Evolutionary conservation across 495 filamentous ascomycete species (phyloP).

Genomic region (Lasiosphaeria hispida): DNA sequence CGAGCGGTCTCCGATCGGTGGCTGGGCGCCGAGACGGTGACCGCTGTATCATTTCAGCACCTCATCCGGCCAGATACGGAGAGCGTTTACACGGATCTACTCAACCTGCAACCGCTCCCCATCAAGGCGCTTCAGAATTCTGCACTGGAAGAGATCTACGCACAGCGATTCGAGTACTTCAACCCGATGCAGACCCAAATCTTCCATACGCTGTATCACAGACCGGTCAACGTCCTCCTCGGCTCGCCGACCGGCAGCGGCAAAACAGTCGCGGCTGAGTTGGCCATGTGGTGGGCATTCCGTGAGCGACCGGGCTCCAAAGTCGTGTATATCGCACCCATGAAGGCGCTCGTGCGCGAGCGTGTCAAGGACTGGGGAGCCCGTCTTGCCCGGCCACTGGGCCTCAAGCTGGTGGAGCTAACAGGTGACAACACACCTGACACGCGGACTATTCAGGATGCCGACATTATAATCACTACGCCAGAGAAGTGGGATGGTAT

Average conservation of each 20-base stretch:
- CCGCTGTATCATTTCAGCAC: constrained; percentile 94
- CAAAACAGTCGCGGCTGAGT: constrained; percentile 91
- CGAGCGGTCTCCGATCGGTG: constrained; percentile 91
- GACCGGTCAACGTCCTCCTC: constrained; percentile 83
- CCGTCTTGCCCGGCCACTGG: constrained; percentile 79
- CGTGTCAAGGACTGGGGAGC: constrained; percentile 92
- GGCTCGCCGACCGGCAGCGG: constrained; percentile 97
- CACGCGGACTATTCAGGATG: constrained; percentile 87
- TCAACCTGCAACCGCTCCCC: constrained; percentile 88
- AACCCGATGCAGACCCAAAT: constrained; percentile 99
- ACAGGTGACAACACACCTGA: constrained; percentile 98
- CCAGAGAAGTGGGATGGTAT: constrained; percentile 99
- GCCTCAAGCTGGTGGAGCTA: constrained; percentile 88
- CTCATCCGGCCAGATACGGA: constrained; percentile 96
- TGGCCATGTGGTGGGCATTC: constrained; percentile 99
- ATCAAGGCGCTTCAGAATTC: constrained; percentile 86
- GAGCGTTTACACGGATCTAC: constrained; percentile 90
- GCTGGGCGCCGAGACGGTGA: constrained; percentile 96
- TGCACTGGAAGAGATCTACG: constrained; percentile 82
- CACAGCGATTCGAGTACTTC: constrained; percentile 86
- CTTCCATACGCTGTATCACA: constrained; percentile 94
- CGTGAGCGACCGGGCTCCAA: constrained; percentile 93
- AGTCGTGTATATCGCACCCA: constrained; percentile 97
- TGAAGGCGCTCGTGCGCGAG: constrained; percentile 97
- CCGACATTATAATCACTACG: constrained; percentile 97